These are phyloP conservation scores for Cucurbita argyrosperma DNA, from an alignment of 306 rosid species.

Conservation along the genomic window DNA sequence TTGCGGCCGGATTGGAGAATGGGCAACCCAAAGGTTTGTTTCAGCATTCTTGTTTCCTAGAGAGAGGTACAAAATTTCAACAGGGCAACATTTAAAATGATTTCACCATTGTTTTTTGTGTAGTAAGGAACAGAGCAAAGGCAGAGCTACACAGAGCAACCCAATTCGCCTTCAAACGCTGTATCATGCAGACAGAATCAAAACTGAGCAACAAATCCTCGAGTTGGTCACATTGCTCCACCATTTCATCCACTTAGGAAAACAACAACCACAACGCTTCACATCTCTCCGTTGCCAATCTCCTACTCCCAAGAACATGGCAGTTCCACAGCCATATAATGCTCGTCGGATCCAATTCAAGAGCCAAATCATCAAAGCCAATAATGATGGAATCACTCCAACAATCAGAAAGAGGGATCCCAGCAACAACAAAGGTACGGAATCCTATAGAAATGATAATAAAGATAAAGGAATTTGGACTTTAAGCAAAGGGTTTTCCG, in stretches of 20 bases:
- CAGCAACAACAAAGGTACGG: conserved; percentile 58
- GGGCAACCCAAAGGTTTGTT: conserved; percentile 72
- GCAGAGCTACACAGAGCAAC: conserved; percentile 20
- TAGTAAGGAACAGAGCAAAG: conserved; percentile 54
- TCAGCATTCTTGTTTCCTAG: background rate
- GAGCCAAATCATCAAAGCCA: conserved; percentile 11
- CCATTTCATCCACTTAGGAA: conserved; percentile 39
- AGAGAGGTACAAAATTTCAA: background rate
- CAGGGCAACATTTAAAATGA: background rate
- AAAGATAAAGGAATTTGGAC: conserved; percentile 15
- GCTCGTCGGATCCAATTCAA: conserved; percentile 11
- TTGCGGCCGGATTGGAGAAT: conserved; percentile 93
- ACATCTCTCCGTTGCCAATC: conserved; percentile 38
- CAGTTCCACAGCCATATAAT: background rate
- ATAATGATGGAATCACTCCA: conserved; percentile 16
- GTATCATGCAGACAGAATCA: conserved; percentile 64
- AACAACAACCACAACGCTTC: conserved; percentile 33
- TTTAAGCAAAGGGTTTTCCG: conserved; percentile 27
- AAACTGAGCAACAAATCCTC: conserved; percentile 45
- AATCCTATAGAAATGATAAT: conserved; percentile 22
- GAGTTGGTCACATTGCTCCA: conserved; percentile 66
- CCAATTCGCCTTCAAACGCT: conserved; percentile 69
- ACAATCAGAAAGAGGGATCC: conserved; percentile 7
- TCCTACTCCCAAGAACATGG: conserved; percentile 39
- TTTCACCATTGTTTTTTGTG: conserved; percentile 6